Evolutionary conservation across 1,284 basidiomycete species (phyloP).

Genomic region (Pseudozyma pruni): DNA sequence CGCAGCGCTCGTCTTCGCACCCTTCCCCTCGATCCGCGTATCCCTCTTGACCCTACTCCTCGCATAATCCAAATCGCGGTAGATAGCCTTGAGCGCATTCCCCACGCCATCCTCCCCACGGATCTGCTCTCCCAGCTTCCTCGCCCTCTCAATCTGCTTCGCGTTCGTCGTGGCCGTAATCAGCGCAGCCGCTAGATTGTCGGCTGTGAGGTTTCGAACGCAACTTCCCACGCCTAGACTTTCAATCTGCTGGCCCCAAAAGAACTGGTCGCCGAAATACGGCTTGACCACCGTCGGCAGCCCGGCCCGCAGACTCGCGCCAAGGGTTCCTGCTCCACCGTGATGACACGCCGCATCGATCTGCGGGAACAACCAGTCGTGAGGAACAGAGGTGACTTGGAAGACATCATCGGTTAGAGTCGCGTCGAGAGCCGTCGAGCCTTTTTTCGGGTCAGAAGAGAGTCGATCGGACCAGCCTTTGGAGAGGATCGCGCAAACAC

Average conservation of each 20-base stretch:
- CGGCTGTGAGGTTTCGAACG: constrained; percentile 84
- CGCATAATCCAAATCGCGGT: constrained; percentile 63
- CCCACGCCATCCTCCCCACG: constrained; percentile 70
- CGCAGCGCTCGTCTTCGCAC: background rate
- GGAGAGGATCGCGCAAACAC: constrained; percentile 88
- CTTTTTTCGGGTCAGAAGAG: constrained; percentile 39
- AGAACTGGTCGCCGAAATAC: constrained; percentile 96
- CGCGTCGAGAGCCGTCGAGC: constrained; percentile 69
- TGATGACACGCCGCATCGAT: constrained; percentile 98
- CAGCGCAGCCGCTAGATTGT: constrained; percentile 81
- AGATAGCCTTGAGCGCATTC: constrained; percentile 62
- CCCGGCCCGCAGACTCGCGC: constrained; percentile 88
- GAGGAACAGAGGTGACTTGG: constrained; percentile 86
- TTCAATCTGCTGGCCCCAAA: constrained; percentile 92
- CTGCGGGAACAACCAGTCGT: constrained; percentile 93
- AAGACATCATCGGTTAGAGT: constrained; percentile 77
- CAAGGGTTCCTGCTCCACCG: constrained; percentile 93
- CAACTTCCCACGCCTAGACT: constrained; percentile 87
- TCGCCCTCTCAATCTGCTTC: constrained; percentile 87
- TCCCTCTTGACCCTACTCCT: constrained; percentile 51
- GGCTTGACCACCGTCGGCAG: constrained; percentile 95
- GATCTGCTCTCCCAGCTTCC: constrained; percentile 73
- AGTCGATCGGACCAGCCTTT: constrained; percentile 96
- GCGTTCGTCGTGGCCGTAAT: constrained; percentile 82
- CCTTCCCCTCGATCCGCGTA: constrained; percentile 10